Base-by-base conservation (phyloP, 805 yeast species). In the Metschnikowia lachancei region DNA sequence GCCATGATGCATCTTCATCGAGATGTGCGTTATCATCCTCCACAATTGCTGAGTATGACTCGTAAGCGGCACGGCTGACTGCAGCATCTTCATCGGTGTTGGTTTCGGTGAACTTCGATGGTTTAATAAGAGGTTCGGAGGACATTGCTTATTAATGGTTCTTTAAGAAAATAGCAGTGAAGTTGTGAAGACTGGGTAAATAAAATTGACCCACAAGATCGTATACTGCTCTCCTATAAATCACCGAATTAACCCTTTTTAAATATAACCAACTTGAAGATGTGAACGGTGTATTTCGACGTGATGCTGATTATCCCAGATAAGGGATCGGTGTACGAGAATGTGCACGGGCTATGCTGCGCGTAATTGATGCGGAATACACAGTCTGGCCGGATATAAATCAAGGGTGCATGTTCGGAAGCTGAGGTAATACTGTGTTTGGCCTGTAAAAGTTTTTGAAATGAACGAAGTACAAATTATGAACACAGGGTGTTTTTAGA, bases 1-100 rank as follows among this genome's bases (percentile, higher is more conserved):
- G 58, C 75, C 82, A 74, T 6, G 74, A 60, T 7, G 69, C 67
- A 45, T 77, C 81, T 34, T 70, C 76, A 39, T 16, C 57, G 60
- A 7, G 44, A 16, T 64, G 68, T 32, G 66, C 74, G 14, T 60
- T 65, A 11, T 66, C 64, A 6, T 66, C 62, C 17, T 45, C 48
- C 35, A 72, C 59, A 1, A 75, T 61, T 3, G 77, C 76, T 35
- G 71, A 77, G 39, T 70, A 69, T 3, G 66, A 58, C 43, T 71
- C 69, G 38, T 57, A 56, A 26, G 60, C 69, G 1, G 75, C 71
- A 19, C 52, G 59, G 33, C 64, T 66, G 24, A 69, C 43, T 17
- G 52, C 49, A 4, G 54, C 44, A 29, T 49, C 51, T 2, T 14
- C 41, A 24, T 51, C 48, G 22, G 48, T 36, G 41, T 43, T 43